These are phyloP conservation scores for Rhododendron henanense DNA, from an alignment of 148 eudicot species.

Conservation along the genomic window DNA sequence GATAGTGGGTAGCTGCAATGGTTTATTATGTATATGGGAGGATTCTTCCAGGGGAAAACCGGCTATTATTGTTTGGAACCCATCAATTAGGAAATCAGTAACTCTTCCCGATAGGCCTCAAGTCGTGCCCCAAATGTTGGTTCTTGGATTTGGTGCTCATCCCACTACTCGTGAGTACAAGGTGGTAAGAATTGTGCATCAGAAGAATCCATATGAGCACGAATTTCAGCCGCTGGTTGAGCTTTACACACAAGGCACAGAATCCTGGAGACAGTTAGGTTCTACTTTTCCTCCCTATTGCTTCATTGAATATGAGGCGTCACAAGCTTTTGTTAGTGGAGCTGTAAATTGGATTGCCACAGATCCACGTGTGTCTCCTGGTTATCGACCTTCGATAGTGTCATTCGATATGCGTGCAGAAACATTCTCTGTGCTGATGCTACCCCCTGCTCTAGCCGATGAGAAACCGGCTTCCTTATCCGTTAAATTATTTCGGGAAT, in stretches of 20 bases:
- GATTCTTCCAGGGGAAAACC: too few relatives aligned
- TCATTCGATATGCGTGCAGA: not conserved
- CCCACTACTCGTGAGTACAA: not conserved
- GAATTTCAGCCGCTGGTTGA: not conserved
- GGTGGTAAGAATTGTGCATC: not conserved
- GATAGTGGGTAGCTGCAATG: too few relatives aligned
- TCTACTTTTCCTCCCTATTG: not conserved
- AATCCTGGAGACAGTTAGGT: slow-evolving; percentile 13
- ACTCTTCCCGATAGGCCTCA: too few relatives aligned
- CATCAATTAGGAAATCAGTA: too few relatives aligned
- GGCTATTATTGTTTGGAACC: too few relatives aligned
- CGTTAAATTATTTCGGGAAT: not conserved
- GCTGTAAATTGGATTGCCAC: not conserved
- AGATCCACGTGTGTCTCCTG: not conserved
- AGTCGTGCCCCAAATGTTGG: too few relatives aligned
- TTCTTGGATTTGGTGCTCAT: too few relatives aligned
- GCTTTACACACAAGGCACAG: slow-evolving; percentile 3
- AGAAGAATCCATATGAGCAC: not conserved
- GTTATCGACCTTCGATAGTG: not conserved
- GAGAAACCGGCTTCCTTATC: not conserved
- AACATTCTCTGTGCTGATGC: not conserved
- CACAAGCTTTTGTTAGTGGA: not conserved
- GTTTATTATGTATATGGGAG: too few relatives aligned
- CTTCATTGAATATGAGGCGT: not conserved
- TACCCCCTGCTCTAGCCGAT: not conserved